Percentiles rank a stretch among this genome's conserved stretches.
These are phyloP conservation scores for Acidomyces sp. DNA, from an alignment of 495 filamentous ascomycete genomes.

Conservation along the genomic window DNA sequence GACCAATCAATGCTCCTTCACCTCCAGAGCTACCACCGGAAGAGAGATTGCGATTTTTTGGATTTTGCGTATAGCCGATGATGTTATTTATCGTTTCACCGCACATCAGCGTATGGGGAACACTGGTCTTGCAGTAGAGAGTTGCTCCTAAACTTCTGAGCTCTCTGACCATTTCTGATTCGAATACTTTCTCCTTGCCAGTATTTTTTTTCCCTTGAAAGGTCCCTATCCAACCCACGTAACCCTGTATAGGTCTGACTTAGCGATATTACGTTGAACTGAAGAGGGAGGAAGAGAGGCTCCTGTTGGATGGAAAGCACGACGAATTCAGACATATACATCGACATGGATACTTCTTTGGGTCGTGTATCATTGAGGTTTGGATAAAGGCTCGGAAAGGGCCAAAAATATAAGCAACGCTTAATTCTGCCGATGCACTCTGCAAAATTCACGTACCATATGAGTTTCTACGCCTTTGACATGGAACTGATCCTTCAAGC, in stretches of 20 bases:
- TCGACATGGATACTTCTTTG: no score
- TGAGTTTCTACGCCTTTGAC: slow-evolving; percentile 51
- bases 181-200: slow-evolving; percentile 24
- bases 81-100: slow-evolving; percentile 44
- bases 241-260: no score
- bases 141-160: slow-evolving; percentile 47
- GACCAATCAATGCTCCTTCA: slow-evolving; percentile 29
- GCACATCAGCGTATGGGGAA: slow-evolving; percentile 48
- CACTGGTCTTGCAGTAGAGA: slow-evolving; percentile 53
- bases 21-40: slow-evolving; percentile 27
- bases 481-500: slow-evolving; percentile 61
- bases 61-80: slow-evolving; percentile 29
- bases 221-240: slow-evolving; percentile 31
- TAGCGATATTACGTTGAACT: no score
- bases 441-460: no score
- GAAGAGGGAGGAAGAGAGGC: no score
- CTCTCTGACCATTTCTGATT: slow-evolving; percentile 30
- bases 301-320: no score
- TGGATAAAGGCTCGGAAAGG: no score
- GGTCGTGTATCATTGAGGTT: no score
- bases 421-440: no score
- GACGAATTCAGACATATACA: no score
- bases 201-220: slow-evolving; percentile 28
- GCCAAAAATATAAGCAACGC: no score
- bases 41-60: slow-evolving; percentile 27